Base-by-base conservation (phyloP, 345 rosid genomes). In the Gossypium thurberi region DNA sequence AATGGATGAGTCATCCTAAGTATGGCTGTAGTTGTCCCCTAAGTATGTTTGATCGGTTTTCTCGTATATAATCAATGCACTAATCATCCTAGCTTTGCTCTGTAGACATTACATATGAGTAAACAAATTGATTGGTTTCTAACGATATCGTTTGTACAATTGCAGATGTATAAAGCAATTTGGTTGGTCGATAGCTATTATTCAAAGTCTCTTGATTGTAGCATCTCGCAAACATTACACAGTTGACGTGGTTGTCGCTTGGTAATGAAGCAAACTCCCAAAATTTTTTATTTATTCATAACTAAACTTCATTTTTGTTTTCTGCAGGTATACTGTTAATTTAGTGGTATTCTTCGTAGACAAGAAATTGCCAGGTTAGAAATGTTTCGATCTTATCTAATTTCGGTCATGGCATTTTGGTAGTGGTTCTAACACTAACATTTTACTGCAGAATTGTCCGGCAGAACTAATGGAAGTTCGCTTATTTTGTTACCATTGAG, bases 181-280 rank as follows among this genome's bases (percentile, higher is more conserved):
- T 73, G 99, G 87, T 14, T 96, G 99, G 99, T 75, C 86, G 75
- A 71, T 72, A 78, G 99, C 97, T 53, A 76, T 88, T 18, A 75
- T 87, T 79, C 99, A 89, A 84, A 96, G 99, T 85, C 80, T 93
- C 65, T 77, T 96, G 84, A 96, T 96, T 51, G 67, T 96, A 71
- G 97, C 99, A 23, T 96, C 99, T 23, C 91, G 98, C 81, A 96
- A 96, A 83, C 99, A 96, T 89, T 96, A 96, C 87, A 87, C 92
- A 0, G 98, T 93, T 10, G 99, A 96, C 26, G 87, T 96, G 0
- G 95, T 93, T 62, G 99, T 96, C 77, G 99, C 99, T 17, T 93
- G 99, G 99, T 95, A 83, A 33, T 62, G 82, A 14, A n/a, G 23
- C 59, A 20, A 40, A 40, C 43, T 25, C 69, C 65, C 8, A 26